These are phyloP conservation scores for Botryobasidium botryosum DNA, from an alignment of 768 basidiomycete genomes.

Conservation along the genomic window DNA sequence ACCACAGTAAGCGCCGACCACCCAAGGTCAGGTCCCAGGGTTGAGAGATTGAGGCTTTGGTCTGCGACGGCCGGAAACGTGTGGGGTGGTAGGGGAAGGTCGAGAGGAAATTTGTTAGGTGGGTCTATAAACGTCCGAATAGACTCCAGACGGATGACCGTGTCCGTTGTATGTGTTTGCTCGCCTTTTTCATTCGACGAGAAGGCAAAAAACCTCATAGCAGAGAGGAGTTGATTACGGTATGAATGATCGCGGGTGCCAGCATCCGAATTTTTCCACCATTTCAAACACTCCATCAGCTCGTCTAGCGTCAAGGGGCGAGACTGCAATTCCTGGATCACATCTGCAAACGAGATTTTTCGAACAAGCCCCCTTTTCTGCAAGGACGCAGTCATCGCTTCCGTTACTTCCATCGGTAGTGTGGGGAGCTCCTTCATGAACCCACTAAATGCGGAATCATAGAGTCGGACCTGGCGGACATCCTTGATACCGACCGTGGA, in stretches of 20 bases:
- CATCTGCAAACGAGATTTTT: slow-evolving; percentile 64
- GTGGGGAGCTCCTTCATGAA: slow-evolving; percentile 71
- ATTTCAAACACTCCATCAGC: slow-evolving; percentile 66
- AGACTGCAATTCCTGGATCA: slow-evolving; percentile 54
- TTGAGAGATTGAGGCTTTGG: slow-evolving; percentile 35
- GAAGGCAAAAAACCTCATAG: slow-evolving; percentile 37
- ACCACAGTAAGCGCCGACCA: slow-evolving; percentile 63
- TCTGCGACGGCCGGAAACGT: slow-evolving; percentile 53
- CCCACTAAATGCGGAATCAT: slow-evolving; percentile 45
- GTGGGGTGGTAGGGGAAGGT: slow-evolving; percentile 59
- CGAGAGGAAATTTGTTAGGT: slow-evolving; percentile 42
- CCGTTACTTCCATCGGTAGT: slow-evolving; percentile 43
- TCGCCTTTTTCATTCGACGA: slow-evolving; percentile 24
- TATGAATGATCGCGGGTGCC: slow-evolving; percentile 20
- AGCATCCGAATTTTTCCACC: too few species aligned
- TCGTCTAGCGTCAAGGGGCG: slow-evolving; percentile 57
- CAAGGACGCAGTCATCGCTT: slow-evolving; percentile 42
- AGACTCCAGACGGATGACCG: slow-evolving; percentile 48
- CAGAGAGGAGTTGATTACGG: slow-evolving; percentile 45
- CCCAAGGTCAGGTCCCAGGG: slow-evolving; percentile 39
- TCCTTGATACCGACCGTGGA: slow-evolving; percentile 57
- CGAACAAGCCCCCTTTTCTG: slow-evolving; percentile 50
- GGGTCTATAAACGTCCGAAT: slow-evolving; percentile 59
- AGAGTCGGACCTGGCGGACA: slow-evolving; percentile 51
- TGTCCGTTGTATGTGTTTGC: too few species aligned